Conservation (phyloP, 2,329 filamentous ascomycete genomes). For the Gaeumannomyces tritici region DNA sequence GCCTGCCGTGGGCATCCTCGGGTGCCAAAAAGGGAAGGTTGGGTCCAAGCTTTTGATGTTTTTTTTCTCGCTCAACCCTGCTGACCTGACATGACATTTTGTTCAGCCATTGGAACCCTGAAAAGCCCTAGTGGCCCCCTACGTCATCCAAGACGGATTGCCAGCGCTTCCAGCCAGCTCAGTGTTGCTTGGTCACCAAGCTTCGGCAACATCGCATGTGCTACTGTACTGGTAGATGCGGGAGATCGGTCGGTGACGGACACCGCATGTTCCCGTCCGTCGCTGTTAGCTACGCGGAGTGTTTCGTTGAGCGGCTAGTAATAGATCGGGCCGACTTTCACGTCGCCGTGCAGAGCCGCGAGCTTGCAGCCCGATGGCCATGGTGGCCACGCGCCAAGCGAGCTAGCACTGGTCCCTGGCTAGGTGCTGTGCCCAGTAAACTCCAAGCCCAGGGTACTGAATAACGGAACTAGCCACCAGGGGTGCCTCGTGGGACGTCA, state of each 20-base stretch:
- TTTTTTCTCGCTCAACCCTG: neutral
- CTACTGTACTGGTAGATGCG: neutral
- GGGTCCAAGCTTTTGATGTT: no score
- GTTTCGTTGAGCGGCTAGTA: neutral
- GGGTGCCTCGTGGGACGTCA: neutral
- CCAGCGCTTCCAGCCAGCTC: no score
- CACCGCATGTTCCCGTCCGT: no score
- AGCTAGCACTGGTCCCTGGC: no score
- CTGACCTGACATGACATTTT: neutral
- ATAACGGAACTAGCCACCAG: neutral
- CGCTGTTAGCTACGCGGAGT: neutral
- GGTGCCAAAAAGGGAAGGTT: no score
- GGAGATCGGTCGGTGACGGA: neutral
- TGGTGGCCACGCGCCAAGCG: neutral
- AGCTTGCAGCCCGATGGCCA: neutral
- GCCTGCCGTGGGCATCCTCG: no score
- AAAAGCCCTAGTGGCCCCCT: neutral
- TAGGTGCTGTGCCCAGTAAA: neutral
- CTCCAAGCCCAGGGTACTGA: neutral
- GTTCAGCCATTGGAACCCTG: neutral
- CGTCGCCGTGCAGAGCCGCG: neutral
- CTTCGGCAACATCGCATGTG: neutral
- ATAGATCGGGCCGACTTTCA: no score
- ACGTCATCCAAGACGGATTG: neutral
- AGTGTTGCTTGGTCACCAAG: no score